phyloP scores from a whole-genome alignment of 164 flowering plant genomes.

The Echeveria elegans region DNA sequence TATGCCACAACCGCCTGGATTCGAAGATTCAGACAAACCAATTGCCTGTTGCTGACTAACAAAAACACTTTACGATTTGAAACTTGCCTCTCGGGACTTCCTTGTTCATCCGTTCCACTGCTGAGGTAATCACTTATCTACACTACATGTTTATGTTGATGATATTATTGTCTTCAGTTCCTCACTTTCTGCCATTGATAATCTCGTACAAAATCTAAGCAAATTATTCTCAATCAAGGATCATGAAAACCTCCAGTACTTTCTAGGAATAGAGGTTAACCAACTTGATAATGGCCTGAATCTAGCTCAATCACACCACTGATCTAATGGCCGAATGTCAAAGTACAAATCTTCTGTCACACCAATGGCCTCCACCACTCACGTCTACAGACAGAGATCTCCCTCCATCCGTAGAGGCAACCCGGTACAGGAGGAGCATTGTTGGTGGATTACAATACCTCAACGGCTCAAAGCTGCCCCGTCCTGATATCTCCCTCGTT shows the following conservation, averaged over 20 bases:
- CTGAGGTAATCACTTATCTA: not conserved
- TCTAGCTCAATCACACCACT: not conserved
- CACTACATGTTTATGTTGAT: not conserved
- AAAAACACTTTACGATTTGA: not conserved
- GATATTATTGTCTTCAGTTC: not conserved
- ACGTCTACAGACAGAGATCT: not conserved
- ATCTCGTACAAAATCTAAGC: not conserved
- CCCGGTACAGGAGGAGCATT: not conserved
- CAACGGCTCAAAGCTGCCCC: not conserved
- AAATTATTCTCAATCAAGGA: not conserved
- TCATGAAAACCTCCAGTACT: not conserved
- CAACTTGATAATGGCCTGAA: not conserved
- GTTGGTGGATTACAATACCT: not conserved
- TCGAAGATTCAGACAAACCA: not conserved
- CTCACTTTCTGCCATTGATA: not conserved
- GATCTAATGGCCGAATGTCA: not conserved
- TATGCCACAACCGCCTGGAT: conserved; percentile 3
- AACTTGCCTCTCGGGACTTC: not conserved
- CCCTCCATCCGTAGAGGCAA: not conserved
- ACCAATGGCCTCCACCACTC: not conserved
- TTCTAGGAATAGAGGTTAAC: not conserved
- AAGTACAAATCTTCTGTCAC: not conserved
- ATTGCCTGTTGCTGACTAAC: not conserved
- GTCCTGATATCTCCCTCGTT: not conserved
- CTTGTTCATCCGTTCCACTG: not conserved